Conservation (phyloP, 2,329 filamentous ascomycete genomes). For the Fusarium solani-melongenae region DNA sequence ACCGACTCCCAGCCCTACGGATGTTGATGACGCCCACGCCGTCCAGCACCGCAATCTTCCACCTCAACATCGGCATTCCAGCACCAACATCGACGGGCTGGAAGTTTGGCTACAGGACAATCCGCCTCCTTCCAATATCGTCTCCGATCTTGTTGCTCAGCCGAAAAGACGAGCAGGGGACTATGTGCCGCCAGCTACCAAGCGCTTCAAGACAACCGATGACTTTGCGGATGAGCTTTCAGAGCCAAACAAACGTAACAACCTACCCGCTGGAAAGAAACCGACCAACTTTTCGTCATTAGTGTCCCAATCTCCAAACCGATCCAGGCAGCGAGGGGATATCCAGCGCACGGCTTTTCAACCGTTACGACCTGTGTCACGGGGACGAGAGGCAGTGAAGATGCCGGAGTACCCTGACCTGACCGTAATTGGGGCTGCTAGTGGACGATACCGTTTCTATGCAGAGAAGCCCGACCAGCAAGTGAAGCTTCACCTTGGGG, state of each 20-base stretch:
- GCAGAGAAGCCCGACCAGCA: background rate
- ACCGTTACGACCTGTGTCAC: background rate
- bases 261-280: conserved; percentile 11
- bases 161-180: conserved; percentile 13
- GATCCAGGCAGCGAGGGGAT: conserved; percentile 37
- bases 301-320: conserved; percentile 1
- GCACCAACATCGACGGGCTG: conserved; percentile 42
- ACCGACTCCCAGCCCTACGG: background rate
- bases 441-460: conserved; percentile 17
- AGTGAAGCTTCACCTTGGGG: conserved; percentile 15
- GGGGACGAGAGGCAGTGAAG: background rate
- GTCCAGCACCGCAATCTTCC: conserved; percentile 25
- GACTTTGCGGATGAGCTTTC: conserved; percentile 48
- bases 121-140: conserved; percentile 33
- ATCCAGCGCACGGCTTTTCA: conserved; percentile 41
- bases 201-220: conserved; percentile 17
- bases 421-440: conserved; percentile 40
- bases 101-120: conserved; percentile 2
- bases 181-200: conserved; percentile 5
- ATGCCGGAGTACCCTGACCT: background rate
- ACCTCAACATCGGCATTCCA: conserved; percentile 11
- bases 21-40: conserved; percentile 19
- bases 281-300: conserved; percentile 26
- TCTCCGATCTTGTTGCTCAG: conserved; percentile 36
- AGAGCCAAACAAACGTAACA: background rate